A percentile compares a stretch with the other conserved stretches of the same genome.
phyloP scores from a whole-genome alignment of 2,329 filamentous ascomycete species.

The Xylariaceae sp. region DNA sequence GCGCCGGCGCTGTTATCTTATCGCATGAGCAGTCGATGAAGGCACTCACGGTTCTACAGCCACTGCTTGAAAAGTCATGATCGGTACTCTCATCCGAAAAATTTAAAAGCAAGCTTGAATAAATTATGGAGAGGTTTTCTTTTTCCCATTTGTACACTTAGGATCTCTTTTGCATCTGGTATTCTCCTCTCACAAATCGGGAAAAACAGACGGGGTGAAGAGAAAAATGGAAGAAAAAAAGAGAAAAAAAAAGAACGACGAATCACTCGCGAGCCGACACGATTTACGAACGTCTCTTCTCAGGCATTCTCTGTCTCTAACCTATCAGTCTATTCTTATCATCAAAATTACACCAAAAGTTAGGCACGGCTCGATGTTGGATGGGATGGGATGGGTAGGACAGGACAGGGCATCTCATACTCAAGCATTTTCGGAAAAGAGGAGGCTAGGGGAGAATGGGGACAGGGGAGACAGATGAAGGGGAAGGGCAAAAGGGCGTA shows the following conservation, averaged over 20 bases:
- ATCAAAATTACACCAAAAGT: neutral
- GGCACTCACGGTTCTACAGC: constrained; percentile 65
- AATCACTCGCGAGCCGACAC: neutral
- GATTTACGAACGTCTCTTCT: neutral
- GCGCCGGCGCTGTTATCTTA: constrained; percentile 84
- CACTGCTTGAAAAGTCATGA: constrained; percentile 38
- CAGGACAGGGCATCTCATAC: neutral
- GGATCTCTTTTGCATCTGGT: neutral
- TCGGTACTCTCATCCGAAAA: neutral
- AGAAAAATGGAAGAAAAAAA: neutral
- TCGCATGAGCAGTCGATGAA: constrained; percentile 66
- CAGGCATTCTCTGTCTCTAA: neutral
- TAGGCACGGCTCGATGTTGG: neutral
- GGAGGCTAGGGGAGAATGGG: neutral
- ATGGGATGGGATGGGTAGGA: neutral
- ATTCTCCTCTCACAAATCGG: neutral
- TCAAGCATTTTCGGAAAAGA: constrained; percentile 1
- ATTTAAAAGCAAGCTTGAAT: neutral
- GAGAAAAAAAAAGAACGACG: neutral
- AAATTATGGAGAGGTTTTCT: neutral
- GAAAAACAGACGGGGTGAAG: neutral
- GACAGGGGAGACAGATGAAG: neutral
- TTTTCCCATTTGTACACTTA: neutral
- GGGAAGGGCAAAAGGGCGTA: constrained; percentile 1
- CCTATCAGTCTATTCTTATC: neutral